Base-by-base conservation (phyloP, 345 rosid genomes). In the Linum trigynum region DNA sequence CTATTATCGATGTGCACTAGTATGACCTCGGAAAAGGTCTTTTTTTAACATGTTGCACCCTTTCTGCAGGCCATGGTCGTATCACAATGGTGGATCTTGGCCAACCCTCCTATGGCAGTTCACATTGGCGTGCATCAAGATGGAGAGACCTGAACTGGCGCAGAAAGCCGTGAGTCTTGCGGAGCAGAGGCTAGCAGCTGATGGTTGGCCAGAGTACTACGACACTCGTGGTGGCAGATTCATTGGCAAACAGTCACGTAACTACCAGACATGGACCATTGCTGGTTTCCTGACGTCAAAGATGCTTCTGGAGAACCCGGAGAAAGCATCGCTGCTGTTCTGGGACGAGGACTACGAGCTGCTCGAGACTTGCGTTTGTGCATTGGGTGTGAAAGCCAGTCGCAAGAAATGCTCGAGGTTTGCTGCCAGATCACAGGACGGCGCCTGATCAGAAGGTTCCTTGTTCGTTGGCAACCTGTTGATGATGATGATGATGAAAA, bases 31-130 rank as follows among this genome's bases (percentile, higher is more conserved):
- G 4, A 42, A 23, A 23, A 23, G 32, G 8, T 32, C 59, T 16
- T 11, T 23, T 39, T 5, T 50, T 2, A 55, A 60, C 57, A 58
- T 71, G 17, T 57, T 55, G 56, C 36, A 0, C 32, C 8, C 17
- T 53, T 9, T 75, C 65, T 81, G 77, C 81, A 88, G 95, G 74
- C 94, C 97, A 58, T 92, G 98, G 97, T 92, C 97, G 48, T 92
- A 92, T 72, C 98, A 92, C 76, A 92, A 92, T 75, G 94, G 78
- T 57, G 94, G 96, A 64, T 88, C 96, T n/a, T 92, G 96, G 98
- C 98, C 98, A 14, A 88, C 97, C 55, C 87, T 92, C 38, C 84
- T 92, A 10, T 90, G 97, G 98, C 96, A 92, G 96, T 86, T 92
- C 79, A 86, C 98, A 11, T 71, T 92, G 83, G 97, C 95, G 39